These are phyloP conservation scores for Colletotrichum sp. DNA, from an alignment of 2,329 filamentous ascomycete species.

Conservation along the genomic window DNA sequence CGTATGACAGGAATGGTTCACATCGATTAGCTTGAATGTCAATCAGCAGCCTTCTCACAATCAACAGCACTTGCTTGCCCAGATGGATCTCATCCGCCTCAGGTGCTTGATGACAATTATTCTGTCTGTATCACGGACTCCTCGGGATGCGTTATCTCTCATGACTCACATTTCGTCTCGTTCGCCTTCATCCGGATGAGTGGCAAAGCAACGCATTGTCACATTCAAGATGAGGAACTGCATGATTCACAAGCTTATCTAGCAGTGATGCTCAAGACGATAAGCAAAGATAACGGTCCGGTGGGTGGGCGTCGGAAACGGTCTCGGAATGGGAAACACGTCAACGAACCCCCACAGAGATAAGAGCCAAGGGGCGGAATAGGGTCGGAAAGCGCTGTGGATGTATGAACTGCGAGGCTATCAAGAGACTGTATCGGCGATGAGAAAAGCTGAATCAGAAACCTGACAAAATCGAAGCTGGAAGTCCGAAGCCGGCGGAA, in stretches of 20 bases:
- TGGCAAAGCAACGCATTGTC: background rate
- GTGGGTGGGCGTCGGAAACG: background rate
- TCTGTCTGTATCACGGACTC: background rate
- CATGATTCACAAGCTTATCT: background rate
- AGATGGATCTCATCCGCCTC: background rate
- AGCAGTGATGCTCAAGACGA: background rate
- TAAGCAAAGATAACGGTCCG: background rate
- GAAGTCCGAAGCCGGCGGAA: background rate
- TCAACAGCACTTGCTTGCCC: background rate
- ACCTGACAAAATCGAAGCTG: background rate
- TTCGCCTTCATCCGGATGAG: background rate
- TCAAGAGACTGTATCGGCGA: background rate
- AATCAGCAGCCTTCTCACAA: background rate
- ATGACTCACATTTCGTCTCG: background rate
- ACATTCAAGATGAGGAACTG: background rate
- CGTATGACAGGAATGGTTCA: background rate
- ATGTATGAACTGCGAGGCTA: background rate
- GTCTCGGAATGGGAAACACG: background rate
- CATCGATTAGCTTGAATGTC: background rate
- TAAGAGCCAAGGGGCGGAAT: background rate
- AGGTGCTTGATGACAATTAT: background rate
- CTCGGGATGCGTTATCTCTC: background rate
- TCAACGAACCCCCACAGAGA: slow-evolving; percentile 4
- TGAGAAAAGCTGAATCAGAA: background rate
- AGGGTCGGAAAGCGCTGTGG: background rate